phyloP scores from a whole-genome alignment of 768 basidiomycete species.

The Sporobolomyces roseus region DNA sequence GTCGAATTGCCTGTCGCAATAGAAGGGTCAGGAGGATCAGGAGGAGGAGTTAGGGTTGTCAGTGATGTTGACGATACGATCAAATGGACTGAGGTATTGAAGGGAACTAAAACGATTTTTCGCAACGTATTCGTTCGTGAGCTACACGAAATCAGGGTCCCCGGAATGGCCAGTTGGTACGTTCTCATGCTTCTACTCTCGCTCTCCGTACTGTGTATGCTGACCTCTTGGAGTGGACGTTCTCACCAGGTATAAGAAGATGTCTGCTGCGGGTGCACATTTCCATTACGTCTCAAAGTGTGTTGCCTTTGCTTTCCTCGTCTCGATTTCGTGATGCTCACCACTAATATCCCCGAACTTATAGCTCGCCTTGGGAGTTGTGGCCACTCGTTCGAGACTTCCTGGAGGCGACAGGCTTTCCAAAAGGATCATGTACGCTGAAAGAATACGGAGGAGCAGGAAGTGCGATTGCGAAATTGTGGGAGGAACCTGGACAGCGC shows the following conservation, averaged over 20 bases:
- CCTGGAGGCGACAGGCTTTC: conserved; percentile 65
- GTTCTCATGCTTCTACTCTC: background rate
- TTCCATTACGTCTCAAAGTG: conserved; percentile 95
- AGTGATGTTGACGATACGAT: conserved; percentile 42
- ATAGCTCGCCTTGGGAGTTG: conserved; percentile 69
- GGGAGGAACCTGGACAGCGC: conserved; percentile 70
- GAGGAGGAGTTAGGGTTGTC: conserved; percentile 28
- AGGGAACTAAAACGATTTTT: conserved; percentile 76
- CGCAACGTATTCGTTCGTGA: conserved; percentile 88
- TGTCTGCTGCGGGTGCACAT: conserved; percentile 57
- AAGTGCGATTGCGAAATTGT: conserved; percentile 74
- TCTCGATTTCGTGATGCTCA: no score
- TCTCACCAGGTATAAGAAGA: conserved; percentile 48
- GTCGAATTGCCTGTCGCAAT: conserved; percentile 19
- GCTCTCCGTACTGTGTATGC: background rate
- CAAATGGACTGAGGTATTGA: conserved; percentile 62
- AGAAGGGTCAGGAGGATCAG: conserved; percentile 19
- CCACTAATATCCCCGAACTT: no score
- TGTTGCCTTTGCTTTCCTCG: no score
- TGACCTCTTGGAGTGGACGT: no score
- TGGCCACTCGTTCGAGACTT: conserved; percentile 74
- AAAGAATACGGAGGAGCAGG: conserved; percentile 75
- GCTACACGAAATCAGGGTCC: conserved; percentile 69
- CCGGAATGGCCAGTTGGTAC: conserved; percentile 50
- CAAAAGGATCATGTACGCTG: conserved; percentile 55